Conservation (phyloP, 352 stramenopile genomes). For the Pythium brassicae region DNA sequence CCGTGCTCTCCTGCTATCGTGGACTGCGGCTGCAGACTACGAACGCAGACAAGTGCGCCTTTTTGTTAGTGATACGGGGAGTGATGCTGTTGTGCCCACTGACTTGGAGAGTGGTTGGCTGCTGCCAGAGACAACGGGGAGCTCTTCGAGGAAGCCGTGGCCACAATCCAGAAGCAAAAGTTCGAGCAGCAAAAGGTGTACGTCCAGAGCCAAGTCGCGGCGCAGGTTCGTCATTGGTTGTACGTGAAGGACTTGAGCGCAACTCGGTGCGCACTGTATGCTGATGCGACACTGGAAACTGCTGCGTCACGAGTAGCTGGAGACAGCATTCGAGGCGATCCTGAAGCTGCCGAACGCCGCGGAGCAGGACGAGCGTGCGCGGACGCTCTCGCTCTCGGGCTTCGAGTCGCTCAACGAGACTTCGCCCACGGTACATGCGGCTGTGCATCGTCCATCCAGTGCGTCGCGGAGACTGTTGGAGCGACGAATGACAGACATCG, state of each 20-base stretch:
- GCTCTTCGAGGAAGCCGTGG: conserved; percentile 74
- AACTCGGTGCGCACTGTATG: too few relatives aligned
- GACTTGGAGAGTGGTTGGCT: neutral
- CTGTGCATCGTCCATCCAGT: neutral
- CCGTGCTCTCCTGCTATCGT: conserved; percentile 77
- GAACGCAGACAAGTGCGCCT: conserved; percentile 41
- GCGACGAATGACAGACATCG: too few relatives aligned
- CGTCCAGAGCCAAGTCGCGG: conserved; percentile 53
- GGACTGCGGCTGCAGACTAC: conserved; percentile 44
- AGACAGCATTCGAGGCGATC: conserved; percentile 55
- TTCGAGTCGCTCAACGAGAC: conserved; percentile 38
- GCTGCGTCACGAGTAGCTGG: conserved; percentile 19
- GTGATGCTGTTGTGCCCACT: neutral
- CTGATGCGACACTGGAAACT: neutral
- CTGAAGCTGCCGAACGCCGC: conserved; percentile 42
- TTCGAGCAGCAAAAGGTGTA: conserved; percentile 80
- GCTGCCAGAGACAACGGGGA: conserved; percentile 50
- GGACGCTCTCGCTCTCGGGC: conserved; percentile 63
- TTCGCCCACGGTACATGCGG: neutral
- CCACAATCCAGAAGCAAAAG: conserved; percentile 63
- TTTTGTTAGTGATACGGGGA: too few relatives aligned
- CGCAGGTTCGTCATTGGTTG: conserved; percentile 33
- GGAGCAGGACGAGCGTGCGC: conserved; percentile 16
- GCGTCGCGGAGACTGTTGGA: neutral
- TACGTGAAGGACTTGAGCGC: too few relatives aligned